Base-by-base conservation (phyloP, 148 eudicot species). In the Beta vulgaris region DNA sequence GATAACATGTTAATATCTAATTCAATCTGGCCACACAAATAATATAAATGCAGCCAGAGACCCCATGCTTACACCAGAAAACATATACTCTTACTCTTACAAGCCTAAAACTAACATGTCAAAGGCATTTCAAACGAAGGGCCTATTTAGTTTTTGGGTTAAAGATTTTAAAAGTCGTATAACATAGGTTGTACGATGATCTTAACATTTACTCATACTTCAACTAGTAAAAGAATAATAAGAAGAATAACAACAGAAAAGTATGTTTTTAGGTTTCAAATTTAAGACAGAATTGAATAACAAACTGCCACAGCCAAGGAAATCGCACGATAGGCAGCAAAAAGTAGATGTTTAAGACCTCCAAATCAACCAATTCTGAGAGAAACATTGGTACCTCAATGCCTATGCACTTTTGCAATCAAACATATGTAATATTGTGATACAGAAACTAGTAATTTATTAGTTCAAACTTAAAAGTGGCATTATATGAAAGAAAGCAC, bases 401-500 rank as follows among this genome's bases (percentile, higher is more conserved):
- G 21, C 72, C 29, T 66, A 37, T 37, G 49, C 71, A 37, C 23
- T 28, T 13, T 31, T 9, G 40, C 55, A 76, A 23, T 26, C 25
- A 34, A 28, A 39, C 64, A 65, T 8, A 64, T 49, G 57, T 31
- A 51, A 40, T 21, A 46, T 12, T 49, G 57, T 31, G 37, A 40
- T 21, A 46, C 19, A 43, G n/a, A 46, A 77, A 32, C 25, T 59
- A 40, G 13, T 36, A 39, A 57, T 6, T 31, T 67, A 3, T 37
- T 6, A 26, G 26, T 23, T 43, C 15, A 70, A n/a, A n/a, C n/a
- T n/a, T n/a, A n/a, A n/a, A n/a, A 1, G 21, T 28, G 43, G 43
- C 58, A 55, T 6, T 65, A 39, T 34, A 72, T 26, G 26, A 23
- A 80, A 64, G 44, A 23, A 51, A 16, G 14, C 55, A 86, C 96